Percentiles rank a stretch among this genome's conserved stretches.
These are phyloP conservation scores for Astraeus odoratus DNA, from an alignment of 768 basidiomycete species.

Conservation along the genomic window DNA sequence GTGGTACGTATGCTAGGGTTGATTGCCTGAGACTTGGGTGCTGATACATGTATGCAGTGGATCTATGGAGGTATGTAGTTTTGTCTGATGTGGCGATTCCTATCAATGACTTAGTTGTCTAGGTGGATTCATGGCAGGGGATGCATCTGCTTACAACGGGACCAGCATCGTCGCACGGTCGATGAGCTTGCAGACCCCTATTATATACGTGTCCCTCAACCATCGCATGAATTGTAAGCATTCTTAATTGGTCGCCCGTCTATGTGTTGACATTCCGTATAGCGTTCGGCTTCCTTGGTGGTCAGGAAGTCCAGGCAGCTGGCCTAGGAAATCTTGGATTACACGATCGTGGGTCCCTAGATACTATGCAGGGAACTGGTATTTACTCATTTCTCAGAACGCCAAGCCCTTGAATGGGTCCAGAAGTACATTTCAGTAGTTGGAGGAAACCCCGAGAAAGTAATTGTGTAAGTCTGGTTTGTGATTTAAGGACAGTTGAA, in stretches of 20 bases:
- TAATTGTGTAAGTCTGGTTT: constrained; percentile 16
- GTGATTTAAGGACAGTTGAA: neutral
- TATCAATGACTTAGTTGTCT: neutral
- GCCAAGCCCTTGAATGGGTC: constrained; percentile 36
- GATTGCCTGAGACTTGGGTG: neutral
- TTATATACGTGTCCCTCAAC: constrained; percentile 17
- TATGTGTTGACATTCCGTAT: neutral
- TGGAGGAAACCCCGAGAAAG: constrained; percentile 33
- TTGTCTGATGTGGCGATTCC: neutral
- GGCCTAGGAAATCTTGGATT: constrained; percentile 32
- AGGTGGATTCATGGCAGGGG: constrained; percentile 13
- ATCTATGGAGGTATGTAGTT: constrained; percentile 7
- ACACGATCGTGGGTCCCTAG: constrained; percentile 23
- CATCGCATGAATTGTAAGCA: constrained; percentile 17
- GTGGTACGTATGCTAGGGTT: constrained; percentile 9
- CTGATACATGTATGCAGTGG: neutral
- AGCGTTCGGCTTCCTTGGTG: constrained; percentile 26
- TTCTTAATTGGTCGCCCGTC: neutral
- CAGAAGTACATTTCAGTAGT: constrained; percentile 35
- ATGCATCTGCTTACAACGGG: constrained; percentile 12
- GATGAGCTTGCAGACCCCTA: constrained; percentile 9
- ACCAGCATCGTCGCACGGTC: constrained; percentile 16
- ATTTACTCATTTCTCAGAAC: constrained; percentile 14
- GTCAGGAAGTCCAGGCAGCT: constrained; percentile 21
- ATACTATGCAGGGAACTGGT: neutral